Evolutionary conservation across 768 basidiomycete genomes (phyloP).

Genomic region (Tricholoma sp.): DNA sequence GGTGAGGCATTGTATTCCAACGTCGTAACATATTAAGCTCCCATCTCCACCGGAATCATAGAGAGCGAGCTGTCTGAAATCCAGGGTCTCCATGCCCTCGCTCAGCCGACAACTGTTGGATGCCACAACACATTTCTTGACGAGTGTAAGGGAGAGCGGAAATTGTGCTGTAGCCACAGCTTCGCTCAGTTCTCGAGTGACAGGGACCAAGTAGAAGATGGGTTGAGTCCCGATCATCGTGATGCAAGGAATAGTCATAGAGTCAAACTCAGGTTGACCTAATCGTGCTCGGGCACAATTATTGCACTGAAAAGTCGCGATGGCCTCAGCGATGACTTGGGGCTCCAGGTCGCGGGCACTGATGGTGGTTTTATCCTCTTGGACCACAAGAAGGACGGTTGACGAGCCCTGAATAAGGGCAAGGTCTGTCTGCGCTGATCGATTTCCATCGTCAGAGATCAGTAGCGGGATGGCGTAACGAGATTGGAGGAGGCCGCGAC

Average conservation of each 20-base stretch:
- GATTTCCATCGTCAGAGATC: conserved; percentile 12
- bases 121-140: conserved; percentile 19
- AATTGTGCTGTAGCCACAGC: conserved; percentile 20
- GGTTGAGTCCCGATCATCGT: conserved; percentile 28
- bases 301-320: conserved; percentile 28
- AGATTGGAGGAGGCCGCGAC: conserved; percentile 3
- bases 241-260: conserved; percentile 29
- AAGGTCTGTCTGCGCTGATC: conserved; percentile 7
- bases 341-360: conserved; percentile 11
- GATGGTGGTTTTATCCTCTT: conserved; percentile 8
- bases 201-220: conserved; percentile 29
- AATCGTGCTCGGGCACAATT: conserved; percentile 16
- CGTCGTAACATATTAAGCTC: neutral
- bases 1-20: neutral
- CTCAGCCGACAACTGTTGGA: conserved; percentile 7
- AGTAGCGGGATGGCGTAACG: conserved; percentile 11
- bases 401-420: conserved; percentile 6
- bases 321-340: conserved; percentile 24
- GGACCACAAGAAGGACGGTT: conserved; percentile 13
- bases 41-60: neutral
- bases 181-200: conserved; percentile 25
- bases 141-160: conserved; percentile 17
- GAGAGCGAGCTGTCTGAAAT: conserved; percentile 23
- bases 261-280: conserved; percentile 13
- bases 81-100: conserved; percentile 24